Conservation (phyloP, 2,329 filamentous ascomycete genomes). For the Microdochium trichocladiopsis region DNA sequence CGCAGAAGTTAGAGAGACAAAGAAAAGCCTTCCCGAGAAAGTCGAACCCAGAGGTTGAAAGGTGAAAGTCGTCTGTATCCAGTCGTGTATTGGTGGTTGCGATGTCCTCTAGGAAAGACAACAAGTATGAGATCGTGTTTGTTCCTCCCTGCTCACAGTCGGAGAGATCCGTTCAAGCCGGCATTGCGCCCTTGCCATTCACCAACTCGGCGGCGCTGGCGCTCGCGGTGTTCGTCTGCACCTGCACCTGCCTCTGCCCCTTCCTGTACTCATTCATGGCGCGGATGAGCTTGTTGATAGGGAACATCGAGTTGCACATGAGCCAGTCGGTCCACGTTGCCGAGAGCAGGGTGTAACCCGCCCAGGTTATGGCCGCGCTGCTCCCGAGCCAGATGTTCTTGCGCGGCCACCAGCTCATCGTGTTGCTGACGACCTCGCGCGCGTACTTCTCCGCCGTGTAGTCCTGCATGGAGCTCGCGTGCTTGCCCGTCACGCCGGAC, state of each 20-base stretch:
- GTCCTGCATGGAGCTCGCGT: conserved; percentile 3
- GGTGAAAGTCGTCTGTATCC: no score
- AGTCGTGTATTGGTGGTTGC: no score
- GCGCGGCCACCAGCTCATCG: conserved; percentile 4
- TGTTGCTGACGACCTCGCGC: conserved; percentile 6
- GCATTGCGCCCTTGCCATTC: background rate
- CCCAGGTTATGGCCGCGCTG: conserved; percentile 3
- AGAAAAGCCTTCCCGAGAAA: no score
- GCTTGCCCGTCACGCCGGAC: conserved; percentile 4
- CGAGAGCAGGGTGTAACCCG: conserved; percentile 4
- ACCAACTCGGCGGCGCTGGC: background rate
- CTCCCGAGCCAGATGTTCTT: conserved; percentile 9
- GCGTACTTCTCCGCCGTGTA: conserved; percentile 7
- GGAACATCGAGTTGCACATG: conserved; percentile 6
- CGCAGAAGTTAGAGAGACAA: no score
- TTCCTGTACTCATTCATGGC: background rate
- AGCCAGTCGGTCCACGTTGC: conserved; percentile 6
- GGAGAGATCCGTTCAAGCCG: background rate
- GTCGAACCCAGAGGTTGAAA: no score
- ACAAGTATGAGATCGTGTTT: no score
- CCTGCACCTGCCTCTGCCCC: background rate
- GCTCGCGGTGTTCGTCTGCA: background rate
- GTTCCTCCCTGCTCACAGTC: no score
- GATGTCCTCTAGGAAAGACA: no score
- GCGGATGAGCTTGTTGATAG: background rate